A percentile compares a stretch with the other conserved stretches of the same genome.
Evolutionary conservation across 192 early-diverging fungal species (phyloP).

Genomic region (Gonapodya sp.): DNA sequence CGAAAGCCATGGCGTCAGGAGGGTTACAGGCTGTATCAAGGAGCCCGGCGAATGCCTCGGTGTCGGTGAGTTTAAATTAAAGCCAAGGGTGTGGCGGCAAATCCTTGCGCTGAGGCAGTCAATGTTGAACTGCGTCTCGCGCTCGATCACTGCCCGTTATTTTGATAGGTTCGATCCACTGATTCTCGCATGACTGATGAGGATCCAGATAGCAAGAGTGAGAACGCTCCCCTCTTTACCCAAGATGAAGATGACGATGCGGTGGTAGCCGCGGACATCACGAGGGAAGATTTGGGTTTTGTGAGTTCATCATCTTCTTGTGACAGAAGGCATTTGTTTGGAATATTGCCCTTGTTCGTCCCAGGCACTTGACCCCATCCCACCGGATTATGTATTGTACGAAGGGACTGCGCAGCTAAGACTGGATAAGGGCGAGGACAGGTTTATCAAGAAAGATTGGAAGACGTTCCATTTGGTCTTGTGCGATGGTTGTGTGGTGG

Average conservation of each 20-base stretch:
- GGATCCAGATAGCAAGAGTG: not conserved
- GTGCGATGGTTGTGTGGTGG: not conserved
- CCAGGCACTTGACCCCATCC: not conserved
- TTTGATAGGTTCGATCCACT: not conserved
- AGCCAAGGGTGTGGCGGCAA: no score
- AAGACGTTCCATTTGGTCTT: not conserved
- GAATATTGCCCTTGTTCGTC: not conserved
- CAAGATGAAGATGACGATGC: not conserved
- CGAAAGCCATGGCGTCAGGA: not conserved
- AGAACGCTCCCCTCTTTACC: not conserved
- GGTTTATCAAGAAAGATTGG: slow-evolving; percentile 4
- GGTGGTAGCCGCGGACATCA: not conserved
- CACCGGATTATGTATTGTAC: not conserved
- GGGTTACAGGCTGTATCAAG: no score
- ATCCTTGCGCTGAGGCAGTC: not conserved
- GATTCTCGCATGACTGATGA: not conserved
- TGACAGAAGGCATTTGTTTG: not conserved
- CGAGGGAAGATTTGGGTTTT: not conserved
- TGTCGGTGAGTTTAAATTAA: not conserved
- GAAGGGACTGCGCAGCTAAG: not conserved
- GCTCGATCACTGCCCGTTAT: not conserved
- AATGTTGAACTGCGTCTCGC: not conserved
- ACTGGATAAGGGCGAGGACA: slow-evolving; percentile 4
- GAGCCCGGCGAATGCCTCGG: no score
- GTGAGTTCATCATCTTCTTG: not conserved